A percentile compares a stretch with the other conserved stretches of the same genome.
These are phyloP conservation scores for Aspergillus carbonarius DNA, from an alignment of 2,329 filamentous ascomycete species.

Conservation along the genomic window DNA sequence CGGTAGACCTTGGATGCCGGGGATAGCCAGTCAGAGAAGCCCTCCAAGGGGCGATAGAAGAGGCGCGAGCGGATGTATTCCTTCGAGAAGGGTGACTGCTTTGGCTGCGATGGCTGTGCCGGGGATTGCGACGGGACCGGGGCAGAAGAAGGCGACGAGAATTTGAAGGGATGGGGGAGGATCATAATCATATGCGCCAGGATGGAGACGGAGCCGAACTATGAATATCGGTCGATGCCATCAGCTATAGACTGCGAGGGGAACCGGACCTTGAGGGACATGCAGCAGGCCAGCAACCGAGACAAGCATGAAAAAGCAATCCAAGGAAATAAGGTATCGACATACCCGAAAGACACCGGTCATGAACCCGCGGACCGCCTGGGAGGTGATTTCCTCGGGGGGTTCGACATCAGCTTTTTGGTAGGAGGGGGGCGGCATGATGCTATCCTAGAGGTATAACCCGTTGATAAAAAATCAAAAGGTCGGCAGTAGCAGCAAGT, in stretches of 20 bases:
- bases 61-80: slow-evolving; percentile 32
- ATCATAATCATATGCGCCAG: slow-evolving; percentile 46
- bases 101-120: slow-evolving; percentile 14
- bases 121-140: slow-evolving; percentile 23
- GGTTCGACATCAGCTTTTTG: slow-evolving; percentile 42
- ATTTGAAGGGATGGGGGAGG: slow-evolving; percentile 44
- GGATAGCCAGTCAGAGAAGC: slow-evolving; percentile 50
- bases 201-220: slow-evolving; percentile 49
- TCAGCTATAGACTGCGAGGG: no score
- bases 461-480: slow-evolving; percentile 5
- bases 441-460: not conserved
- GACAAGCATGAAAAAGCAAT: not conserved
- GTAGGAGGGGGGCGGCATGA: slow-evolving; percentile 44
- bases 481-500: not conserved
- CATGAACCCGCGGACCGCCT: slow-evolving; percentile 45
- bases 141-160: slow-evolving; percentile 31
- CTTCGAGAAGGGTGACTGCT: slow-evolving; percentile 28
- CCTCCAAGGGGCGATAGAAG: slow-evolving; percentile 46
- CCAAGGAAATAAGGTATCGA: slow-evolving; percentile 5
- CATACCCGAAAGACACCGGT: slow-evolving; percentile 45
- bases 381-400: slow-evolving; percentile 42
- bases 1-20: slow-evolving; percentile 46
- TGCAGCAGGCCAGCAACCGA: no score
- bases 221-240: slow-evolving; percentile 30
- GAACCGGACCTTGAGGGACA: not conserved